Evolutionary conservation across 1,284 basidiomycete species (phyloP), one percentile per base, ranked within the genome.

Genomic region (Xerocomus nothofagi): DNA sequence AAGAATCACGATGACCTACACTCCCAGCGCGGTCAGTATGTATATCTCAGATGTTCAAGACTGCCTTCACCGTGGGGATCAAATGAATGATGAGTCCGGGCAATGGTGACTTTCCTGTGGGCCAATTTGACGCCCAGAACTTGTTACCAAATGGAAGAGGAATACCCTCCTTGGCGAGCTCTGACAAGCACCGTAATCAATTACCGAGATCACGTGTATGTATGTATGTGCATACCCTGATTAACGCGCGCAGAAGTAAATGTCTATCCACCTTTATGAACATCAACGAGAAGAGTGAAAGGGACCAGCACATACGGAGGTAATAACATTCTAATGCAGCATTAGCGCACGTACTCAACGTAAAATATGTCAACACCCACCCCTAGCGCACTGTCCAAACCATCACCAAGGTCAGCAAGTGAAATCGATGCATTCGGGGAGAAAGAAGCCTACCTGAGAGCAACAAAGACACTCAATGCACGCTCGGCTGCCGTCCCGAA

Each of bases 381-480:
- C n/a, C 64, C 66, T 32, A 66, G 40, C 9, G 64, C 66, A 38
- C 64, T 66, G 17, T 1, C 37, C 15, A 8, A 24, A 15, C 14
- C n/a, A 17, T 27, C 29, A 17, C 15, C 2, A 33, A 23, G 12
- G n/a, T 47, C 37, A 46, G 40, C 5, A 27, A 47, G 9, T 7
- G 15, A 36, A 10, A 7, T 11, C 10, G 6, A 39, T 14, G n/a
- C 9, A 20, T 2, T 27, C 12, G 20, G n/a, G 37, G 7, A 39
- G 6, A 5, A 17, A 24, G 4, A 4, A 20, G 39, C 47, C 0
- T 27, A 74, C 75, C 78, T 79, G 14, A 82, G 64, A 6, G 78
- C 80, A 31, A 82, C 73, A 44, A 82, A 77, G 0, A 74, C 73
- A 0, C 75, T 73, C 15, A 83, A 58, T 0, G 77, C 80, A 42